Evolutionary conservation across 2,329 filamentous ascomycete species (phyloP).

Genomic region (Paraphoma chrysanthemicola): DNA sequence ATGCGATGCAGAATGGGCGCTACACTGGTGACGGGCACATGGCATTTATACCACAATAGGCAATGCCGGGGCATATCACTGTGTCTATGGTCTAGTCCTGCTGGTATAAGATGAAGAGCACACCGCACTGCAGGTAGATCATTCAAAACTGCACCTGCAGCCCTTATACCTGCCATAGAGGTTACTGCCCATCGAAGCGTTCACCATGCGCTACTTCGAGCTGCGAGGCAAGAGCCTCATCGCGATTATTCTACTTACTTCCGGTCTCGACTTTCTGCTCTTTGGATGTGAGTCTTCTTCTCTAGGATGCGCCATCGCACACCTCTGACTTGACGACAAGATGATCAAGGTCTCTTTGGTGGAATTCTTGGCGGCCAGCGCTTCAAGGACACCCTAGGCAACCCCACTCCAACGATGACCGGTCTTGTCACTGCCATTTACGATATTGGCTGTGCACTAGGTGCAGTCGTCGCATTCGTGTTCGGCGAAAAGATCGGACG

Average conservation of each 20-base stretch:
- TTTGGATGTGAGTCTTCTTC: conserved; percentile 17
- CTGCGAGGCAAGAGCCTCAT: conserved; percentile 21
- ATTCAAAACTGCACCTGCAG: not conserved
- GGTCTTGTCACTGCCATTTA: conserved; percentile 48
- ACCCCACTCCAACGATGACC: conserved; percentile 28
- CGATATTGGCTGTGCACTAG: conserved; percentile 52
- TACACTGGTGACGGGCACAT: conserved; percentile 1
- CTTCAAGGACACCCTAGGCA: conserved; percentile 25
- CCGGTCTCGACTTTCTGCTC: conserved; percentile 21
- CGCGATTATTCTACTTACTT: conserved; percentile 16
- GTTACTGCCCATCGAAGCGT: not conserved
- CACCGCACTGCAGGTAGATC: not conserved
- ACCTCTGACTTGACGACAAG: conserved; percentile 1
- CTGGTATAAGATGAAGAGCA: not conserved
- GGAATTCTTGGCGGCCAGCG: conserved; percentile 30
- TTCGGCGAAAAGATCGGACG: conserved; percentile 65
- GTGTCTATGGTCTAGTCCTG: not conserved
- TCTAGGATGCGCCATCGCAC: not conserved
- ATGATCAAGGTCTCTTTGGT: conserved; percentile 36
- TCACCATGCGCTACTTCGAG: conserved; percentile 11
- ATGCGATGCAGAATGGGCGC: not conserved
- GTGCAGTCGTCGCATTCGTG: conserved; percentile 46
- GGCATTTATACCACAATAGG: not conserved
- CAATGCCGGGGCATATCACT: conserved; percentile 9
- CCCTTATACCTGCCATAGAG: not conserved